Conservation (phyloP, 2,329 filamentous ascomycete genomes). For the Ilyonectria mors-panacis region DNA sequence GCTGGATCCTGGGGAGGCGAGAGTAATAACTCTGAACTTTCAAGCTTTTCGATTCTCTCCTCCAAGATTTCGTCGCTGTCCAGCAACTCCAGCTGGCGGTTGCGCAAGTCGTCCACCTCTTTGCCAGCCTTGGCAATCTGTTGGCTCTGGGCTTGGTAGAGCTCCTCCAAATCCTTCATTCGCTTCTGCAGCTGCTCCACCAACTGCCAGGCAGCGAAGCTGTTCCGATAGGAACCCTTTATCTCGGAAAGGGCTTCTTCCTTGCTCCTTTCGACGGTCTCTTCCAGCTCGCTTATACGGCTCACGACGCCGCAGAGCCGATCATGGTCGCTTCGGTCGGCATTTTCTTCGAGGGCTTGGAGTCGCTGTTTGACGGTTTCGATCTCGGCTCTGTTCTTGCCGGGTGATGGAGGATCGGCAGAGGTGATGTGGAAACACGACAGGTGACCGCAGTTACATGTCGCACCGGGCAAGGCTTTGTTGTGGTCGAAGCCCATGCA, state of each 20-base stretch:
- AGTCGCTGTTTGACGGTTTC: constrained; percentile 48
- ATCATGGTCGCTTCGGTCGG: constrained; percentile 52
- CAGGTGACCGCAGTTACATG: constrained; percentile 72
- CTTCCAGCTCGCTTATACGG: constrained; percentile 67
- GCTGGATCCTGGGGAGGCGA: constrained; percentile 44
- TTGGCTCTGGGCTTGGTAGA: constrained; percentile 57
- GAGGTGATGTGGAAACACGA: constrained; percentile 71
- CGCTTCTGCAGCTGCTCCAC: constrained; percentile 62
- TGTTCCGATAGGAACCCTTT: constrained; percentile 68
- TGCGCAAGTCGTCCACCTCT: constrained; percentile 61
- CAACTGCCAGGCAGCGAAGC: constrained; percentile 68
- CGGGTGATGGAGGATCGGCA: constrained; percentile 64
- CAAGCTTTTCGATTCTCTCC: constrained; percentile 67
- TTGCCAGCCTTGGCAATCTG: constrained; percentile 58
- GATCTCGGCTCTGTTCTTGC: constrained; percentile 60
- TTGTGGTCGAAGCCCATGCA: constrained; percentile 72
- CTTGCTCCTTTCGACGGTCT: constrained; percentile 66
- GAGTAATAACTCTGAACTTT: constrained; percentile 42
- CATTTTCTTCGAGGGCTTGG: constrained; percentile 53
- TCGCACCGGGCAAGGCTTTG: constrained; percentile 66
- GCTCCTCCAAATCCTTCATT: constrained; percentile 54
- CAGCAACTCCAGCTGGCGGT: constrained; percentile 64
- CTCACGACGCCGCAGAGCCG: constrained; percentile 57
- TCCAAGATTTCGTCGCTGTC: constrained; percentile 68
- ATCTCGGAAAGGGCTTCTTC: constrained; percentile 68